These are phyloP conservation scores for Ambrosiella xylebori DNA, from an alignment of 2,329 filamentous ascomycete genomes.

Conservation along the genomic window DNA sequence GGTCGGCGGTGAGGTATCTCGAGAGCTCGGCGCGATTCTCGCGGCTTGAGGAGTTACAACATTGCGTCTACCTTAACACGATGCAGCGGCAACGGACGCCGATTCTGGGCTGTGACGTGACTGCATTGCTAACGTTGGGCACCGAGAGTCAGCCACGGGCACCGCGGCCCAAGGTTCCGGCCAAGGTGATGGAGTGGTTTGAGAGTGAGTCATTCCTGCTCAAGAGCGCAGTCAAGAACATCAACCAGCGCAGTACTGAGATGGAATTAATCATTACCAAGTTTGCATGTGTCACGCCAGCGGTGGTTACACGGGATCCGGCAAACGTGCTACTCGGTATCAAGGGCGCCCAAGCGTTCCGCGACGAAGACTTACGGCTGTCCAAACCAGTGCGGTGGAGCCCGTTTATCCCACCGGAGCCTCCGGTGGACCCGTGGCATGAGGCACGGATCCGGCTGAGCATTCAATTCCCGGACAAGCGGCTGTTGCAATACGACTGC, in stretches of 20 bases:
- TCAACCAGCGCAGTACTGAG: conserved; percentile 53
- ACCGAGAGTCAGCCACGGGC: conserved; percentile 40
- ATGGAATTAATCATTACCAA: conserved; percentile 65
- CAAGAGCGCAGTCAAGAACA: conserved; percentile 50
- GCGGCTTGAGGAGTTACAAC: conserved; percentile 61
- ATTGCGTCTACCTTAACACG: conserved; percentile 64
- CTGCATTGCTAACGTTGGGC: conserved; percentile 55
- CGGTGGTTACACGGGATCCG: conserved; percentile 67
- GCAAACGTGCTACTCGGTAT: conserved; percentile 48
- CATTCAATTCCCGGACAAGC: conserved; percentile 92
- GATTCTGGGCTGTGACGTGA: conserved; percentile 63
- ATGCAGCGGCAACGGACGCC: conserved; percentile 65
- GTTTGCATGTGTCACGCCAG: conserved; percentile 84
- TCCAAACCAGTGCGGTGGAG: conserved; percentile 38
- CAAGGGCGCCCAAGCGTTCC: conserved; percentile 38
- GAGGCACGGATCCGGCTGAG: conserved; percentile 81
- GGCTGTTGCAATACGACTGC: conserved; percentile 93
- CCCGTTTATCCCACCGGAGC: conserved; percentile 38
- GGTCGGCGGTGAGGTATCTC: conserved; percentile 53
- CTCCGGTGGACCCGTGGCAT: conserved; percentile 67
- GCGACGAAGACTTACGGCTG: conserved; percentile 37
- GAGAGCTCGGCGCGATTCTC: conserved; percentile 54
- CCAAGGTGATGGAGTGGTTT: conserved; percentile 55
- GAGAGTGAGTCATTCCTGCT: conserved; percentile 50
- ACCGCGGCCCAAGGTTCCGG: conserved; percentile 41